Base-by-base conservation (phyloP, 208 protist genomes). In the Acanthamoeba culbertsoni region DNA sequence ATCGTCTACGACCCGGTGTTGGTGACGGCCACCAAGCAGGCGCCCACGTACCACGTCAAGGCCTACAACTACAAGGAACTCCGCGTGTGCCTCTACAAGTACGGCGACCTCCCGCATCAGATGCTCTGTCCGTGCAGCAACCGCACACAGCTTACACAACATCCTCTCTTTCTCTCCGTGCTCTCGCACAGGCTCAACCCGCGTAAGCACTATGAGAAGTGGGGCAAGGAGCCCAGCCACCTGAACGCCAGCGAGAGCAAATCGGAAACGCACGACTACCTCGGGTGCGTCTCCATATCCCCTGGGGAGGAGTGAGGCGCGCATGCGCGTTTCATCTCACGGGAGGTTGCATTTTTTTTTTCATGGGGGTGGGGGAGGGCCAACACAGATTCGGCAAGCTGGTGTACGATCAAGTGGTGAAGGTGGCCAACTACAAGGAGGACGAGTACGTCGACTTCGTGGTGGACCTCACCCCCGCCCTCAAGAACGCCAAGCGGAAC, bases 31-130 rank as follows among this genome's bases (percentile, higher is more conserved):
- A 92, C 86, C 33, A 53, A 79, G 43, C 20, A 71, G 48, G 28
- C 86, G 16, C 86, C 86, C 26, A 59, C 86, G 35, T 92, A 92
- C 40, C 86, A 92, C 59, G 77, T 92, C 57, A 92, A 92, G 62
- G 35, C 35, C 23, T 92, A 35, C 86, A 92, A 92, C 37, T 92
- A 92, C 63, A 92, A 92, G 62, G 86, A 75, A 31, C 45, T 92
- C 6, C 86, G 86, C 57, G 86, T 92, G 42, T 92, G 86, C n/a
- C 62, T 92, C 31, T 92, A 92, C 42, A 91, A 91, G 86, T 91
- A 75, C 35, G 86, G 12, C 59, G 23, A 55, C 55, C 16, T 23
- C 23, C 55, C 20, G 10, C 40, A 45, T 4, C 40, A n/a, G n/a
- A 4, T 40, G 55, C 55, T 62, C 23, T 62, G 55, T n/a, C n/a